These are phyloP conservation scores for Sporothrix phasma DNA, from an alignment of 2,329 filamentous ascomycete species.

Conservation along the genomic window DNA sequence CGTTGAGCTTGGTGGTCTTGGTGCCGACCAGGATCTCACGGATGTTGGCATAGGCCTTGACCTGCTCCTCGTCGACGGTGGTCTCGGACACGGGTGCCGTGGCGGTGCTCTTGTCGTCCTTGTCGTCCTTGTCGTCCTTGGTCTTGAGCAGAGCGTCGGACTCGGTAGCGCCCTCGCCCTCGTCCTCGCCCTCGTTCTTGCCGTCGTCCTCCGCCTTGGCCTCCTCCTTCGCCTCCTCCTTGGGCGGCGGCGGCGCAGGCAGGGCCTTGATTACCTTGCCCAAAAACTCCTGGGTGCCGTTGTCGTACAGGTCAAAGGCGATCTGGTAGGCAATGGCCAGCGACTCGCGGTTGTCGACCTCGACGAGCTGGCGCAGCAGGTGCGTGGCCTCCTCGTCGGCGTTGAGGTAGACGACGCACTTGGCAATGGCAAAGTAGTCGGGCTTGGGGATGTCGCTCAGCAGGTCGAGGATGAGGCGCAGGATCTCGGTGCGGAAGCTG, in stretches of 20 bases:
- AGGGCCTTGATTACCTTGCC: slow-evolving; percentile 78
- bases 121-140: slow-evolving; percentile 41
- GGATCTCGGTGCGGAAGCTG: slow-evolving; percentile 69
- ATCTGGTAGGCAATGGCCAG: slow-evolving; percentile 91
- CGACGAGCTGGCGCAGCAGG: slow-evolving; percentile 73
- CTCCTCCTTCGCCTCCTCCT: slow-evolving; percentile 31
- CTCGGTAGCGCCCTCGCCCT: slow-evolving; percentile 36
- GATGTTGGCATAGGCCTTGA: slow-evolving; percentile 52
- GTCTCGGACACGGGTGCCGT: slow-evolving; percentile 23
- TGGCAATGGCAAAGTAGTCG: slow-evolving; percentile 96
- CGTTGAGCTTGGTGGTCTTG: slow-evolving; percentile 86
- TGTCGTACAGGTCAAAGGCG: slow-evolving; percentile 95
- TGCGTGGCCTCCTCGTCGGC: slow-evolving; percentile 82
- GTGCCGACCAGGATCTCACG: slow-evolving; percentile 70
- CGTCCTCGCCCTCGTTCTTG: slow-evolving; percentile 37
- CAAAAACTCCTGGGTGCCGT: slow-evolving; percentile 94
- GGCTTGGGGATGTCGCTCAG: slow-evolving; percentile 84
- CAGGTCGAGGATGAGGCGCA: slow-evolving; percentile 88
- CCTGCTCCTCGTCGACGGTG: slow-evolving; percentile 40
- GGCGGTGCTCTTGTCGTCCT: slow-evolving; percentile 35
- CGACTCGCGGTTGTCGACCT: slow-evolving; percentile 66
- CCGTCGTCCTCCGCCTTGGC: slow-evolving; percentile 19
- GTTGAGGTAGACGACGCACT: slow-evolving; percentile 92
- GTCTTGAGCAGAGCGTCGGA: slow-evolving; percentile 39
- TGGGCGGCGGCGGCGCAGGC: slow-evolving; percentile 39